Conservation (phyloP, 306 rosid species). For the Lathyrus aphaca region DNA sequence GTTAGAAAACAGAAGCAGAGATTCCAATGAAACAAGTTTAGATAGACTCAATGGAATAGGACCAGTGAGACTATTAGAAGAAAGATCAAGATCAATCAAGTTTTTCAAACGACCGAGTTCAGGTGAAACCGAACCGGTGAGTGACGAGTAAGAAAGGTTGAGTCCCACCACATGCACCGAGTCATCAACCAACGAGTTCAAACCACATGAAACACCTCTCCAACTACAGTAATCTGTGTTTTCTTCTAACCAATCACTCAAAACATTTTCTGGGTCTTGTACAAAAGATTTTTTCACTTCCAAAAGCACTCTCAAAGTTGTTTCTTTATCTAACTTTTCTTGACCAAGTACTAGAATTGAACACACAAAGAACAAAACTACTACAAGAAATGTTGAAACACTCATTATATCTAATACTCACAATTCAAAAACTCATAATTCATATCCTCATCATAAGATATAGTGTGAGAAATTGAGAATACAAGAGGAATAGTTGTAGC, state of each 20-base stretch:
- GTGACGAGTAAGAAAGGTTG: conserved; percentile 86
- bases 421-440: conserved; percentile 6
- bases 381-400: conserved; percentile 27
- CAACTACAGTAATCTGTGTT: conserved; percentile 70
- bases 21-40: conserved; percentile 63
- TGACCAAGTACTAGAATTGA: conserved; percentile 41
- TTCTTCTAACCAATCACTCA: conserved; percentile 68
- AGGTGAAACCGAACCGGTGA: conserved; percentile 72
- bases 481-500: conserved; percentile 42
- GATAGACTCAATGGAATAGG: conserved; percentile 82
- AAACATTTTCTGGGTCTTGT: conserved; percentile 62
- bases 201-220: conserved; percentile 74
- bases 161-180: conserved; percentile 60
- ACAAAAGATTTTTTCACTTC: conserved; percentile 67
- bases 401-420: conserved; percentile 16
- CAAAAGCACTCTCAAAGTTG: conserved; percentile 64
- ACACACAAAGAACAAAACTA: conserved; percentile 32
- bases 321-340: conserved; percentile 38
- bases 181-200: conserved; percentile 37
- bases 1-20: conserved; percentile 77
- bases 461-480: background rate
- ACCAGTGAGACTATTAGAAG: conserved; percentile 73
- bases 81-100: conserved; percentile 80
- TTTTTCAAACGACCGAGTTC: conserved; percentile 60
- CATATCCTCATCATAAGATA: conserved; percentile 2